A percentile compares a stretch with the other conserved stretches of the same genome.
Conservation (phyloP, 1,139 yeast genomes). For the Pichia norvegensis region DNA sequence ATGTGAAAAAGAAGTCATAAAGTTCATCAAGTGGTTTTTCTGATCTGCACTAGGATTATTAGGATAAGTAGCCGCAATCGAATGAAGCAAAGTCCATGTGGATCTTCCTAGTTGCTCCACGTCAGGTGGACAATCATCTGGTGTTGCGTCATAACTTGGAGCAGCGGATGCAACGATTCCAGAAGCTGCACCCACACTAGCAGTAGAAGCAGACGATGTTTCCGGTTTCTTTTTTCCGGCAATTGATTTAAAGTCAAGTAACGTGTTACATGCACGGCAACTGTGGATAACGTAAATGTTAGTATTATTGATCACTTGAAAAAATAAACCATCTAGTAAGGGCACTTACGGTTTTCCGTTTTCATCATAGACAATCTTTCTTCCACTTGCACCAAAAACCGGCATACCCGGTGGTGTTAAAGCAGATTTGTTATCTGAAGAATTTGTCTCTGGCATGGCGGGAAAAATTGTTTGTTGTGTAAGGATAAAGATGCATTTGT, state of each 20-base stretch:
- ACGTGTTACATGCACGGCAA: slow-evolving; percentile 77
- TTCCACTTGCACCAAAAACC: slow-evolving; percentile 50
- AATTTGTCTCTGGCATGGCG: not conserved
- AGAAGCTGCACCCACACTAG: slow-evolving; percentile 14
- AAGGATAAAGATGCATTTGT: too few relatives aligned
- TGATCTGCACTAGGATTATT: slow-evolving; percentile 51
- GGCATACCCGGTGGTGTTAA: slow-evolving; percentile 28
- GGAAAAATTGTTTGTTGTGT: slow-evolving; percentile 1
- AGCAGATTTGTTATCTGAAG: not conserved
- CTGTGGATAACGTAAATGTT: slow-evolving; percentile 27
- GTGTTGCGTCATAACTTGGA: slow-evolving; percentile 11
- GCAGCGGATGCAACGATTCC: slow-evolving; percentile 16
- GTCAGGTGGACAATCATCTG: slow-evolving; percentile 76
- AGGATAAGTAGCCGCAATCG: slow-evolving; percentile 88
- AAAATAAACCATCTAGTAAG: not conserved
- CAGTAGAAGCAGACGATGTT: slow-evolving; percentile 11
- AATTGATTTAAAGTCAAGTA: slow-evolving; percentile 68
- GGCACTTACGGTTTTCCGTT: slow-evolving; percentile 81
- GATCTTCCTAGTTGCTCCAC: slow-evolving; percentile 73
- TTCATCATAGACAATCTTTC: slow-evolving; percentile 69
- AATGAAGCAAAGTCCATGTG: slow-evolving; percentile 88
- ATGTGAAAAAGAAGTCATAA: slow-evolving; percentile 63
- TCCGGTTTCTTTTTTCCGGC: slow-evolving; percentile 28
- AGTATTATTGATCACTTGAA: not conserved
- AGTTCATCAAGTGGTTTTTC: slow-evolving; percentile 65